These are phyloP conservation scores for Tarenaya hassleriana DNA, from an alignment of 345 rosid genomes.

Conservation along the genomic window DNA sequence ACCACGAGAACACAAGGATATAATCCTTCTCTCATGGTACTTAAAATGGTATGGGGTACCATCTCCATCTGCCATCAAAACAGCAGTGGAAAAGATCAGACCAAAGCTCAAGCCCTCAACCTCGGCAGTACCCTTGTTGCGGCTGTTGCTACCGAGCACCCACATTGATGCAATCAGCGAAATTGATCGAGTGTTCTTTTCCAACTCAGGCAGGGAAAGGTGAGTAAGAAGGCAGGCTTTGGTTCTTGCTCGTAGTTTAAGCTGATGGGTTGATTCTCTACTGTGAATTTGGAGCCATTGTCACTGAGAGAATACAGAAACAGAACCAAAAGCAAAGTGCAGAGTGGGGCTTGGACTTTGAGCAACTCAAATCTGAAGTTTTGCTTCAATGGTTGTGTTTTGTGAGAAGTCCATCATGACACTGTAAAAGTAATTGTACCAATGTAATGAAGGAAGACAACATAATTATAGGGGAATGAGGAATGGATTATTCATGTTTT, in stretches of 20 bases:
- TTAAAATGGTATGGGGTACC: constrained; percentile 77
- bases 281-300: too few species aligned
- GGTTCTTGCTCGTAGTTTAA: not conserved
- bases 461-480: too few species aligned
- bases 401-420: too few species aligned
- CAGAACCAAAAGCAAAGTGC: too few species aligned
- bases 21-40: constrained; percentile 64
- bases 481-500: too few species aligned
- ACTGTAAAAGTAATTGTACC: too few species aligned
- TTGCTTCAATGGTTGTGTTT: too few species aligned
- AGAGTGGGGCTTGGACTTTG: too few species aligned
- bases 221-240: constrained; percentile 9
- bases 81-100: constrained; percentile 43
- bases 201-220: constrained; percentile 20
- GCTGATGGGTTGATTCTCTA: too few species aligned
- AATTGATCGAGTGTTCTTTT: constrained; percentile 39
- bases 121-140: constrained; percentile 52
- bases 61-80: constrained; percentile 43
- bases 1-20: constrained; percentile 29
- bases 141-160: constrained; percentile 59
- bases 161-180: constrained; percentile 47
- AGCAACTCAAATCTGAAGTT: too few species aligned
- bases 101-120: constrained; percentile 33
- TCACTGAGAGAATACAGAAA: too few species aligned
- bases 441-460: too few species aligned